Evolutionary conservation across 768 basidiomycete species (phyloP), one percentile per base, ranked within the genome.

Genomic region (Agaricus blazei): DNA sequence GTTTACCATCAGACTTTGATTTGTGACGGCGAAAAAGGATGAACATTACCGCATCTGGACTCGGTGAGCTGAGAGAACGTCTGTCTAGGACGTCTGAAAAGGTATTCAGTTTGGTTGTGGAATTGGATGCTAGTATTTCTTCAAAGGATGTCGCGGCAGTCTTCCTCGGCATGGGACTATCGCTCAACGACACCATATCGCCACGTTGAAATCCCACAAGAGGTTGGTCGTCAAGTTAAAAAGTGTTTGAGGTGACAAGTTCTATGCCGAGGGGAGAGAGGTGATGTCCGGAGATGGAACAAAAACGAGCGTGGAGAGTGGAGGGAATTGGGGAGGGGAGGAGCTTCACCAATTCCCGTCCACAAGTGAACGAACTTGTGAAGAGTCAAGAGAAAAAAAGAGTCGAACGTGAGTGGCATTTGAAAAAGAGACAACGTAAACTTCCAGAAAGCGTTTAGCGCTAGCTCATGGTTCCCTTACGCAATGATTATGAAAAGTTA

Each of bases 91-190:
- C 26, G 27, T 44, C 54, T 36, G 49, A 34, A 3, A 44, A 40
- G 19, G 6, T 50, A 6, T 38, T 34, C 15, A 50, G 29, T 19
- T 41, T 40, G 34, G 48, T 49, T 9, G 54, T 42, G 7, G 54
- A 14, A 19, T 38, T 41, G 8, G 54, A 34, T 26, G 48, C 40
- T 27, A 56, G 40, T 9, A 56, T 31, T n/a, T 48, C 48, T 44
- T 56, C 54, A 27, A 56, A 56, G 29, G 54, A 50, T 36, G 54
- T 23, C 36, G 54, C 54, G 4, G 48, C 48, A 9, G 28, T 31
- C 12, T 29, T 31, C 8, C 34, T 31, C 23, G 48, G 24, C 9
- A 47, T 27, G n/a, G 54, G 54, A 15, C 12, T 50, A 15, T 56
- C 42, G 36, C 12, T 49, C 14, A 54, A 47, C 24, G 44, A 46